These are phyloP conservation scores for Chalciporus chontae DNA, from an alignment of 768 basidiomycete genomes.

Conservation along the genomic window DNA sequence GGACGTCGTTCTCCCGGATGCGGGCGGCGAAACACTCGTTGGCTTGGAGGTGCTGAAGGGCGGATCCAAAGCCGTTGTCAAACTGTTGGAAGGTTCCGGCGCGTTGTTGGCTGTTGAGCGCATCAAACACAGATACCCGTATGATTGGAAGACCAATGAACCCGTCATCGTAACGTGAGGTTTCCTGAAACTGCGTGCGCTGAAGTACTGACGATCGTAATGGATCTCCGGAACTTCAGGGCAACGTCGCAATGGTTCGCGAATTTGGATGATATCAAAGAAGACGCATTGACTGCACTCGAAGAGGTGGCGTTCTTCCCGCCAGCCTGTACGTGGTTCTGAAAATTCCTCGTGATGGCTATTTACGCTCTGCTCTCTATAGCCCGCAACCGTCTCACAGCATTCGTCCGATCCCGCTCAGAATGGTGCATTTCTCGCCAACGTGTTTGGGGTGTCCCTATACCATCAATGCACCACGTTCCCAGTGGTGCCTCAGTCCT, in stretches of 20 bases:
- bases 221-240: conserved; percentile 33
- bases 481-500: conserved; percentile 64
- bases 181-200: not conserved
- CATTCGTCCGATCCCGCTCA: conserved; percentile 82
- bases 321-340: conserved; percentile 52
- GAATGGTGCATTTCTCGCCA: conserved; percentile 99
- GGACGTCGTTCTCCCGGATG: conserved; percentile 39
- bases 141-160: conserved; percentile 94
- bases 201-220: not conserved
- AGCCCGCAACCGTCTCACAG: conserved; percentile 87
- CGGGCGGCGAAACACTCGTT: conserved; percentile 48
- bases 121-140: conserved; percentile 87
- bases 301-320: conserved; percentile 75
- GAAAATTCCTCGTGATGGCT: not conserved
- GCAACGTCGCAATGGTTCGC: conserved; percentile 99
- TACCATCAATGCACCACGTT: conserved; percentile 77
- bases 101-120: conserved; percentile 61
- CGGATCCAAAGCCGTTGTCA: conserved; percentile 66
- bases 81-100: conserved; percentile 51
- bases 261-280: conserved; percentile 82
- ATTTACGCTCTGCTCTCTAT: not conserved
- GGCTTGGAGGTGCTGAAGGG: conserved; percentile 72
- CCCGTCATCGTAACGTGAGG: conserved; percentile 87
- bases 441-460: conserved; percentile 96
- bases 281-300: conserved; percentile 65